These are phyloP conservation scores for Thelonectria olida DNA, from an alignment of 2,329 filamentous ascomycete species.

Conservation along the genomic window DNA sequence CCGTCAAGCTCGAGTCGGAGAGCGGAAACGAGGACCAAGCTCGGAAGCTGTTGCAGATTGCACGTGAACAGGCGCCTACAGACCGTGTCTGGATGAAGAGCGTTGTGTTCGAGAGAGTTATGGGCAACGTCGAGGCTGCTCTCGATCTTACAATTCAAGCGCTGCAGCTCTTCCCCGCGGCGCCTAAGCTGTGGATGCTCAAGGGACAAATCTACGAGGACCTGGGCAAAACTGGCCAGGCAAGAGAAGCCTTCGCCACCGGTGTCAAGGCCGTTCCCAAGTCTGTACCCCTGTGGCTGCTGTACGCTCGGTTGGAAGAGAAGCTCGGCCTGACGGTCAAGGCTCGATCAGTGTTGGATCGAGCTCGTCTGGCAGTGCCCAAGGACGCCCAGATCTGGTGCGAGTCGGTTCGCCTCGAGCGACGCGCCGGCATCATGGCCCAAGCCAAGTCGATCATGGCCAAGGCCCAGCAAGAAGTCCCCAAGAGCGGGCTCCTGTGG, in stretches of 20 bases:
- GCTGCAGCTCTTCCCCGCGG: conserved; percentile 84
- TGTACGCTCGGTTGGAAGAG: conserved; percentile 90
- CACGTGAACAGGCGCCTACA: conserved; percentile 88
- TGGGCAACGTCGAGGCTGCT: conserved; percentile 80
- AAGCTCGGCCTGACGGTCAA: conserved; percentile 85
- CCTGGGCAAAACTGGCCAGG: conserved; percentile 80
- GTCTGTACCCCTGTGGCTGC: conserved; percentile 88
- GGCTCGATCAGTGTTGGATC: conserved; percentile 91
- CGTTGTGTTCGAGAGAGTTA: conserved; percentile 89
- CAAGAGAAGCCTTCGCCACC: conserved; percentile 87
- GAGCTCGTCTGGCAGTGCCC: conserved; percentile 86
- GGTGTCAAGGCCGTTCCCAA: conserved; percentile 88
- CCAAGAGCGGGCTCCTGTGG: conserved; percentile 88
- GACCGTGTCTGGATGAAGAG: conserved; percentile 98
- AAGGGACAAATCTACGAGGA: conserved; percentile 98
- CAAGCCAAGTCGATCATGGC: conserved; percentile 96
- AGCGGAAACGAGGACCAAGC: conserved; percentile 85
- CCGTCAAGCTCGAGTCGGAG: conserved; percentile 95
- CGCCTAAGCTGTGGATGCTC: conserved; percentile 96
- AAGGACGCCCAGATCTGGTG: conserved; percentile 88
- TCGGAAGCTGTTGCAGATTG: conserved; percentile 80
- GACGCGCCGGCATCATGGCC: conserved; percentile 81
- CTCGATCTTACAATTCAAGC: conserved; percentile 89
- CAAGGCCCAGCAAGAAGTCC: conserved; percentile 89
- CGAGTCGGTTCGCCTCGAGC: conserved; percentile 92